Conservation (phyloP, 306 rosid species). For the Trifolium repens region DNA sequence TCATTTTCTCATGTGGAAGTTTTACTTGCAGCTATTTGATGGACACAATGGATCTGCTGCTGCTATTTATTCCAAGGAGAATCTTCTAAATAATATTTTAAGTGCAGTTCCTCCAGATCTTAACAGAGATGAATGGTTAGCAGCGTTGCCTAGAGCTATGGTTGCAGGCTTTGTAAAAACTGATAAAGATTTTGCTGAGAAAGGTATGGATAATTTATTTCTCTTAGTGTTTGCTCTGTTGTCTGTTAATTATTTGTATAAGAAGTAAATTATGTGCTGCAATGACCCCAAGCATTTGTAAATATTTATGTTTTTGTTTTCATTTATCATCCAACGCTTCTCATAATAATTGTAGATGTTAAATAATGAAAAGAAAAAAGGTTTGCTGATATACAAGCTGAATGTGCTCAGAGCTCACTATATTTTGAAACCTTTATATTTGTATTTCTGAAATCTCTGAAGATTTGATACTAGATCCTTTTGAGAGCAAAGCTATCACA, state of each 20-base stretch:
- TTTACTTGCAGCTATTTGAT: constrained; percentile 80
- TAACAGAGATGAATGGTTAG: constrained; percentile 93
- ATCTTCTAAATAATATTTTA: constrained; percentile 79
- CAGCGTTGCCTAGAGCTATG: constrained; percentile 96
- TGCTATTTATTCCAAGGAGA: constrained; percentile 93
- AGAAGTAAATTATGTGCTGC: constrained; percentile 21
- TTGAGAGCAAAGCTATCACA: constrained; percentile 24
- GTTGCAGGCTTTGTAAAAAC: constrained; percentile 99
- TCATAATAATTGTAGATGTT: constrained; percentile 21
- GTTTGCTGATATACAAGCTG: constrained; percentile 16
- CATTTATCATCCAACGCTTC: constrained; percentile 22
- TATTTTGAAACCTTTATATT: constrained; percentile 29
- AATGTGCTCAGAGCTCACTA: not conserved
- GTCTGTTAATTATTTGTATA: constrained; percentile 32
- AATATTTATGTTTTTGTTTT: constrained; percentile 6
- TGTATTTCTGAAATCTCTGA: constrained; percentile 20
- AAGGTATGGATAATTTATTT: constrained; percentile 54
- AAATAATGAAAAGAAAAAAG: not conserved
- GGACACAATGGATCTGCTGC: constrained; percentile 99
- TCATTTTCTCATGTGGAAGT: constrained; percentile 46
- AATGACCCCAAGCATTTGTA: constrained; percentile 19
- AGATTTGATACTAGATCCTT: constrained; percentile 8
- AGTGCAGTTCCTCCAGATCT: constrained; percentile 87
- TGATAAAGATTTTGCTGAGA: constrained; percentile 87
- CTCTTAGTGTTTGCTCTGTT: constrained; percentile 12